Evolutionary conservation across 345 rosid genomes (phyloP).

Genomic region (Cardamine occulta): DNA sequence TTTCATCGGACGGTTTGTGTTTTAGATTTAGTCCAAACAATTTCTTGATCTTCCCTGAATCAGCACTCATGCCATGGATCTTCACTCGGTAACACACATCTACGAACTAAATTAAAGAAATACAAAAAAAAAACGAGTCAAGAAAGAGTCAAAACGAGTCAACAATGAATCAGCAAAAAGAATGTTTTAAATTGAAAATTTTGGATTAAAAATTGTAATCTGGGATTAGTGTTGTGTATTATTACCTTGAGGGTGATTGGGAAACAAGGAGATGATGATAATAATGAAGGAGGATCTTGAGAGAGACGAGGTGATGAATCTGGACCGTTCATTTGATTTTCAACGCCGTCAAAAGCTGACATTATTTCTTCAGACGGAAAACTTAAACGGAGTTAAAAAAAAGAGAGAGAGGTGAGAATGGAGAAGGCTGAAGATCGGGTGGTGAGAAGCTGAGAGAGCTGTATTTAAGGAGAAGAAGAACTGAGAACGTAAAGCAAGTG

Average conservation of each 20-base stretch:
- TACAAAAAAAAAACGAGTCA: constrained; percentile 34
- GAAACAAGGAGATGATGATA: constrained; percentile 51
- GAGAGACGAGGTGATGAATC: constrained; percentile 44
- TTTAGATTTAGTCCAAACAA: constrained; percentile 41
- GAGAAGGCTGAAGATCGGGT: constrained; percentile 17
- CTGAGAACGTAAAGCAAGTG: constrained; percentile 43
- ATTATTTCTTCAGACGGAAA: constrained; percentile 35
- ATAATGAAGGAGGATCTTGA: constrained; percentile 53
- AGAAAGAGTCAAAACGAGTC: constrained; percentile 42
- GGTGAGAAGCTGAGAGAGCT: constrained; percentile 31
- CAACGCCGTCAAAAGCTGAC: constrained; percentile 46
- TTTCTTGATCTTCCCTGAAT: constrained; percentile 44
- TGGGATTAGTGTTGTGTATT: not conserved
- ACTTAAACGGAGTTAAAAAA: not conserved
- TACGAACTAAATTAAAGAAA: constrained; percentile 58
- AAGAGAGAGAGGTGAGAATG: not conserved
- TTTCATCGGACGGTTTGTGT: constrained; percentile 37
- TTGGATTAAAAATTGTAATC: not conserved
- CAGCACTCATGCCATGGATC: constrained; percentile 39
- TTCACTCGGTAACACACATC: constrained; percentile 70
- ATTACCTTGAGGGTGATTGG: constrained; percentile 87
- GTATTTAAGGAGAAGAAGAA: constrained; percentile 45
- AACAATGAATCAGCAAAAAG: not conserved
- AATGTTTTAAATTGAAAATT: not conserved
- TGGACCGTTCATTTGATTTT: constrained; percentile 45